Percentiles rank a stretch among this genome's conserved stretches.
phyloP scores from a whole-genome alignment of 2,329 filamentous ascomycete genomes.

The Escovopsis sp. region DNA sequence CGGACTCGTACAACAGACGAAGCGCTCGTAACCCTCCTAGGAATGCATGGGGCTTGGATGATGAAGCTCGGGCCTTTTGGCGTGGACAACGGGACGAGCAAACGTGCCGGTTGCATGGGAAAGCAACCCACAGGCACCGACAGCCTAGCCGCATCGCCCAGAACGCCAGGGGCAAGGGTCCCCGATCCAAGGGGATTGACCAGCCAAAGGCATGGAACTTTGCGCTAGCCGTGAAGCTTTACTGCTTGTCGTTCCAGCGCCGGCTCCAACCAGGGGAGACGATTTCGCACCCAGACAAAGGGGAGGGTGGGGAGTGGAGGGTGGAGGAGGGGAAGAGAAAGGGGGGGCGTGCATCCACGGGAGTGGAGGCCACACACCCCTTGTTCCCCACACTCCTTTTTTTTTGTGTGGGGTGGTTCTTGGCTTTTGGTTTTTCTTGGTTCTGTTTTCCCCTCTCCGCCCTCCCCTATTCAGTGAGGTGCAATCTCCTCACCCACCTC shows the following conservation, averaged over 20 bases:
- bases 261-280: not conserved
- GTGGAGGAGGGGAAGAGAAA: too few species aligned
- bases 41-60: slow-evolving; percentile 1
- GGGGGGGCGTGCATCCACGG: too few species aligned
- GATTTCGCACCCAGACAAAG: not conserved
- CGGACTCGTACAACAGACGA: too few species aligned
- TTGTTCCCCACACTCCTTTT: not conserved
- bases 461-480: too few species aligned
- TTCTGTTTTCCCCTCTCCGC: not conserved
- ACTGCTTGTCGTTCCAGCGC: not conserved
- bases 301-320: not conserved
- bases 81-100: slow-evolving; percentile 9
- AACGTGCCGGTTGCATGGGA: slow-evolving; percentile 20
- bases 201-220: not conserved
- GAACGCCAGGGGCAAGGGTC: slow-evolving; percentile 2
- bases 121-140: slow-evolving; percentile 12
- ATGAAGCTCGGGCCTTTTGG: slow-evolving; percentile 12
- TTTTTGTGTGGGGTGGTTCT: too few species aligned
- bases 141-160: slow-evolving; percentile 4
- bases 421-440: not conserved
- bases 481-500: too few species aligned
- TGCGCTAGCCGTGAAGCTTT: not conserved
- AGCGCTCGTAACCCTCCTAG: not conserved
- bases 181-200: slow-evolving; percentile 4
- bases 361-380: not conserved